Conservation (phyloP, 345 rosid species). For the Limnanthes douglasii region DNA sequence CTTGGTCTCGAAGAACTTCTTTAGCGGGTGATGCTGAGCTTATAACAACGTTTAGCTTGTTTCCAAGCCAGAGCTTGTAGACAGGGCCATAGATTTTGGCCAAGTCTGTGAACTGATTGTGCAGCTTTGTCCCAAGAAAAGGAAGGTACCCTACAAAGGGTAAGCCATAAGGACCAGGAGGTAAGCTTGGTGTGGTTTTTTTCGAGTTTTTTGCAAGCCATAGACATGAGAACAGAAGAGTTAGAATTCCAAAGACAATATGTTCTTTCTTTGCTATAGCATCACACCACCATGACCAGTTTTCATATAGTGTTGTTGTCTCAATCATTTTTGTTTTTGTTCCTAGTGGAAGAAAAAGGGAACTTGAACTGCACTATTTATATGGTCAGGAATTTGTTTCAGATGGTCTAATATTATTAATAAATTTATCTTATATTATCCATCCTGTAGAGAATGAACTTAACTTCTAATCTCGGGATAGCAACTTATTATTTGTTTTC, state of each 20-base stretch:
- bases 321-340: no score
- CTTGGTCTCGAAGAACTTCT: slow-evolving; percentile 15
- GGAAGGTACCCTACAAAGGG: slow-evolving; percentile 12
- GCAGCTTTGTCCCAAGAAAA: slow-evolving; percentile 18
- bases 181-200: background rate
- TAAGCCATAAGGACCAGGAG: slow-evolving; percentile 13
- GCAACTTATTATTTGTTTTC: no score
- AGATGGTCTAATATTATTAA: no score
- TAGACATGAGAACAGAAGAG: background rate
- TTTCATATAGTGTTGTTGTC: background rate
- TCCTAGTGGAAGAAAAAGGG: no score
- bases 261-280: background rate
- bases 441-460: no score
- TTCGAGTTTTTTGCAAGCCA: background rate
- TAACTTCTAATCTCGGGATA: no score
- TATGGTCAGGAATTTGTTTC: no score
- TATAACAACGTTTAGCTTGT: slow-evolving; percentile 11
- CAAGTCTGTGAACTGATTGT: slow-evolving; percentile 8
- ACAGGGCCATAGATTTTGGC: slow-evolving; percentile 15
- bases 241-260: background rate
- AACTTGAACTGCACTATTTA: no score
- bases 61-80: slow-evolving; percentile 15
- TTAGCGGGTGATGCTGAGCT: slow-evolving; percentile 15
- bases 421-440: no score
- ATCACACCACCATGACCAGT: background rate